Evolutionary conservation across 345 rosid genomes (phyloP), one percentile per base, ranked within the genome.

Genomic region (Schrenkiella parvula): DNA sequence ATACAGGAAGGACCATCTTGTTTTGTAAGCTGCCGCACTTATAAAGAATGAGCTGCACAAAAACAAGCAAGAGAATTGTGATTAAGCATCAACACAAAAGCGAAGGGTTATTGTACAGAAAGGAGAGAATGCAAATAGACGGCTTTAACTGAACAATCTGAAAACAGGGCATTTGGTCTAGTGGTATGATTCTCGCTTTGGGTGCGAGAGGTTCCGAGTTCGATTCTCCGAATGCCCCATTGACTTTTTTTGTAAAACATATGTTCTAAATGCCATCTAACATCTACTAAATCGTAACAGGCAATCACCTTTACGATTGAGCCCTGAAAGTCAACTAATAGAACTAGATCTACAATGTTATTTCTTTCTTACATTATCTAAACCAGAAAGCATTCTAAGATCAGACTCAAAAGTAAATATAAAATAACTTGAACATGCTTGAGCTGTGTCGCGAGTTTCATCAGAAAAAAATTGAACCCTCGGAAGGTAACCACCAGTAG

Each of bases 141-240:
- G 8, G 19, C 47, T n/a, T 15, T 6, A 42, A 42, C 9, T 4
- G 19, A n/a, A 42, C 8, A n/a, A n/a, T n/a, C n/a, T n/a, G n/a
- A n/a, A n/a, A n/a, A n/a, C n/a, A 35, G 67, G 58, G 43, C 86
- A 89, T 86, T 87, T 86, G 87, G 92, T 86, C 84, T 83, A 86
- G 89, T 88, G 88, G 90, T 81, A 86, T 84, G 89, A 85, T 88
- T 86, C 90, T 89, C 74, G 85, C 89, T 89, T 85, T 81, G 88
- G 91, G 89, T 83, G 89, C 82, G 81, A 92, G 87, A 85, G 85
- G 85, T 89, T 87, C 82, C 68, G 80, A 88, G 86, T 85, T 81
- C 58, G 71, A 80, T 86, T 88, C 89, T 83, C 83, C 72, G 84
- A 86, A 86, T 78, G 85, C 83, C 91, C 51, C 84, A 8, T 23